Evolutionary conservation across 306 rosid genomes (phyloP).

Genomic region (Lathyrus aphaca): DNA sequence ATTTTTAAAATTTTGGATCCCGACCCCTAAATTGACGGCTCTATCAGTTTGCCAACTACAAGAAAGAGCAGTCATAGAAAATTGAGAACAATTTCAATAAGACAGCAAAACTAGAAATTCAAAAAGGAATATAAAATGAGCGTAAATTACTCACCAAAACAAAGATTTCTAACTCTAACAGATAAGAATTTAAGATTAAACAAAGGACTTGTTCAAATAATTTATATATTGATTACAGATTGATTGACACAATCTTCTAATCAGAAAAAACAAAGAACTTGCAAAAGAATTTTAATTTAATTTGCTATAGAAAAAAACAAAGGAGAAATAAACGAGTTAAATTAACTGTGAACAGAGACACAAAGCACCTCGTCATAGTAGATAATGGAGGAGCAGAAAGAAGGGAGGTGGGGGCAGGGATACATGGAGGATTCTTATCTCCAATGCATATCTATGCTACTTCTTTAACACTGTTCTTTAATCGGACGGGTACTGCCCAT

Average conservation of each 20-base stretch:
- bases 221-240: constrained; percentile 12
- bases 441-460: constrained; percentile 14
- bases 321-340: not conserved
- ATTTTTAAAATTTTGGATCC: too few relatives aligned
- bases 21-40: too few relatives aligned
- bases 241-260: constrained; percentile 25
- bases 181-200: constrained; percentile 13
- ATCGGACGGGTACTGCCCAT: constrained; percentile 33
- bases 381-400: constrained; percentile 30
- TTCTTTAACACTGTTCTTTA: constrained; percentile 29
- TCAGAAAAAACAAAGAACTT: constrained; percentile 12
- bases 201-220: constrained; percentile 15
- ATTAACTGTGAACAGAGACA: constrained; percentile 23
- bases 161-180: not conserved
- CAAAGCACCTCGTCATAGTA: constrained; percentile 38
- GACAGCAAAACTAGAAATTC: too few relatives aligned
- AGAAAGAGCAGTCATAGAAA: not conserved
- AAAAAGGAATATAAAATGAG: not conserved
- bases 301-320: not conserved
- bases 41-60: not conserved
- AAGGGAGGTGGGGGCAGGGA: not conserved
- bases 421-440: constrained; percentile 29
- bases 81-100: too few relatives aligned
- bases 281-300: not conserved
- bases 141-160: constrained; percentile 7